phyloP scores from a whole-genome alignment of 148 eudicot genomes.

The Chenopodium suecicum region DNA sequence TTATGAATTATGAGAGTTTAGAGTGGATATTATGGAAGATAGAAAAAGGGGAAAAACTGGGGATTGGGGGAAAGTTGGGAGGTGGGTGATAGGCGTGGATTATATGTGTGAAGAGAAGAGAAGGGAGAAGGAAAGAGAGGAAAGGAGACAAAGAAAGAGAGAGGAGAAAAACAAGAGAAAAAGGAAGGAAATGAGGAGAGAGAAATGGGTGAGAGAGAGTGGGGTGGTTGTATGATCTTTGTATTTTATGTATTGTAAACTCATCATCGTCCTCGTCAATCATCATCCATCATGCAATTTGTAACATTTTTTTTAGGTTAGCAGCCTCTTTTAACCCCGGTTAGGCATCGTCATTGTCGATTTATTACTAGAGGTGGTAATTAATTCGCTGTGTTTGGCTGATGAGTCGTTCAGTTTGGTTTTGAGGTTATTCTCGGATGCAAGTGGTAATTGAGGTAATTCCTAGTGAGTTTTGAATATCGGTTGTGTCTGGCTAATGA shows the following conservation, averaged over 20 bases:
- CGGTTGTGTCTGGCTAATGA: too few species aligned
- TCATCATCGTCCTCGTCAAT: not conserved
- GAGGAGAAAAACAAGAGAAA: constrained; percentile 7
- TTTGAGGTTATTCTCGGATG: too few species aligned
- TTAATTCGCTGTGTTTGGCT: too few species aligned
- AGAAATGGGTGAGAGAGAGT: constrained; percentile 1
- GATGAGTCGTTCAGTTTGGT: too few species aligned
- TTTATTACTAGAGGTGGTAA: too few species aligned
- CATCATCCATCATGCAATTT: constrained; percentile 13
- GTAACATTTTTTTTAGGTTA: not conserved
- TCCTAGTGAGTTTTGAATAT: too few species aligned
- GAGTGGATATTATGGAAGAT: constrained; percentile 1
- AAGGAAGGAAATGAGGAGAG: not conserved
- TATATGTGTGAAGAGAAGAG: constrained; percentile 30
- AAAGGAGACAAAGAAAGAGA: not conserved
- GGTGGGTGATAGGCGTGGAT: constrained; percentile 39
- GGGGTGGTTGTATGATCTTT: constrained; percentile 20
- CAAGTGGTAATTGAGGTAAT: too few species aligned
- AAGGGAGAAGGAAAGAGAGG: constrained; percentile 32
- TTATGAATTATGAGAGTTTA: not conserved
- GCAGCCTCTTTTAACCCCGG: not conserved
- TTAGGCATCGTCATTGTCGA: too few species aligned
- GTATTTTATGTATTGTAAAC: not conserved
- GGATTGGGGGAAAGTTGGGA: constrained; percentile 22
- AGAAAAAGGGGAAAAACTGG: not conserved